Evolutionary conservation across 2,329 filamentous ascomycete genomes (phyloP).

Genomic region (Colletotrichum salicis): DNA sequence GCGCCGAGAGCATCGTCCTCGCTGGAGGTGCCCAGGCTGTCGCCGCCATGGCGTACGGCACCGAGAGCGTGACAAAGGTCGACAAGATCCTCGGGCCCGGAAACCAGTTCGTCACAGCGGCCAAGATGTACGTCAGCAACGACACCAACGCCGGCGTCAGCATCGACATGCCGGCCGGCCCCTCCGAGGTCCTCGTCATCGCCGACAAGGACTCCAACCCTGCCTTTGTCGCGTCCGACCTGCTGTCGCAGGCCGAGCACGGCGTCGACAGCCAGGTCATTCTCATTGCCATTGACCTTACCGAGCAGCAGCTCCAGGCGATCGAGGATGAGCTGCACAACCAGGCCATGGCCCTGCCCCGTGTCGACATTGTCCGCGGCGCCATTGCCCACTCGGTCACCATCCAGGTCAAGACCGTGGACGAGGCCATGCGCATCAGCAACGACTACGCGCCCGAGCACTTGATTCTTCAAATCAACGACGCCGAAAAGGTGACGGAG

Average conservation of each 20-base stretch:
- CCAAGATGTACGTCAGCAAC: slow-evolving; percentile 98
- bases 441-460: slow-evolving; percentile 98
- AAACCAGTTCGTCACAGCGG: slow-evolving; percentile 98
- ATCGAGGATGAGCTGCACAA: slow-evolving; percentile 92
- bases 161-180: slow-evolving; percentile 98
- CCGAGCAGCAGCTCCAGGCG: slow-evolving; percentile 76
- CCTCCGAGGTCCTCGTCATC: slow-evolving; percentile 95
- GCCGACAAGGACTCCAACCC: slow-evolving; percentile 90
- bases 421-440: slow-evolving; percentile 82
- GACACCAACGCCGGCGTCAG: slow-evolving; percentile 94
- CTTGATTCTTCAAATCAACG: slow-evolving; percentile 86
- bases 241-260: slow-evolving; percentile 96
- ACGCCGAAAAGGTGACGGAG: slow-evolving; percentile 79
- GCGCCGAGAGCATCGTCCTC: slow-evolving; percentile 93
- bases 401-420: slow-evolving; percentile 76
- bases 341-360: slow-evolving; percentile 86
- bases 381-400: slow-evolving; percentile 93
- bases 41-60: slow-evolving; percentile 96
- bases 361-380: slow-evolving; percentile 92
- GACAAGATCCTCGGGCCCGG: slow-evolving; percentile 98
- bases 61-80: slow-evolving; percentile 92
- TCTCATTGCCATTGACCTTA: slow-evolving; percentile 84
- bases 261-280: slow-evolving; percentile 96
- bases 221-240: slow-evolving; percentile 93
- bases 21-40: slow-evolving; percentile 96